Evolutionary conservation across 805 yeast species (phyloP).

Genomic region (Suhomyces faveliae): DNA sequence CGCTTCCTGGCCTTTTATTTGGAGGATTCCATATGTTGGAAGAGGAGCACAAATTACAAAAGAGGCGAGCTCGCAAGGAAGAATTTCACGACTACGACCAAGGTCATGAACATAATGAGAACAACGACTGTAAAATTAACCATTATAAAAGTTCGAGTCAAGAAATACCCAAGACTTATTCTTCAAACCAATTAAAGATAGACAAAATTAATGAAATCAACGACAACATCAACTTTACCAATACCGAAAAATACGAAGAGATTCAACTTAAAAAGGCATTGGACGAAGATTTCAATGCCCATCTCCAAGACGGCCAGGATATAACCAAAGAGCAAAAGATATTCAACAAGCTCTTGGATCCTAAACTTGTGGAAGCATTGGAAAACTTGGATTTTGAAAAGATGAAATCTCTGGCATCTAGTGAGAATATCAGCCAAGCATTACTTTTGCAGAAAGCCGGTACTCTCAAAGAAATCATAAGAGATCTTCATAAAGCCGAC

Average conservation of each 20-base stretch:
- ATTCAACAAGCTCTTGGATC: slow-evolving; percentile 25
- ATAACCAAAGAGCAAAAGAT: slow-evolving; percentile 8
- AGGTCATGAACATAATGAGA: neutral
- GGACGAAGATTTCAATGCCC: slow-evolving; percentile 7
- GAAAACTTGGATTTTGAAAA: slow-evolving; percentile 26
- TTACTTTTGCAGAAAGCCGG: slow-evolving; percentile 26
- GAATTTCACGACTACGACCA: neutral
- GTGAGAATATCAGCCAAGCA: slow-evolving; percentile 13
- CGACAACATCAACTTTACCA: slow-evolving; percentile 1
- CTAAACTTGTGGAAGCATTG: slow-evolving; percentile 26
- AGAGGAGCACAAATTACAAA: slow-evolving; percentile 31
- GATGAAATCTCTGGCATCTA: slow-evolving; percentile 12
- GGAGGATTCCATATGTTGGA: slow-evolving; percentile 37
- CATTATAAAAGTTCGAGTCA: neutral
- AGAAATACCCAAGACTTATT: neutral
- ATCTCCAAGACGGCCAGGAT: neutral
- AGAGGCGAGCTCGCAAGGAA: slow-evolving; percentile 16
- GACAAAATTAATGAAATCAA: slow-evolving; percentile 6
- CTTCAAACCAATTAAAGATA: neutral
- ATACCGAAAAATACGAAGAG: slow-evolving; percentile 3
- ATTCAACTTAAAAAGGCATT: slow-evolving; percentile 1
- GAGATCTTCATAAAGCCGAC: slow-evolving; percentile 26
- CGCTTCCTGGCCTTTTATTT: slow-evolving; percentile 34
- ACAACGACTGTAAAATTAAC: neutral
- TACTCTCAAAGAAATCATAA: slow-evolving; percentile 24